Evolutionary conservation across 257 asterid genomes (phyloP).

Genomic region (Verbascum thapsus): DNA sequence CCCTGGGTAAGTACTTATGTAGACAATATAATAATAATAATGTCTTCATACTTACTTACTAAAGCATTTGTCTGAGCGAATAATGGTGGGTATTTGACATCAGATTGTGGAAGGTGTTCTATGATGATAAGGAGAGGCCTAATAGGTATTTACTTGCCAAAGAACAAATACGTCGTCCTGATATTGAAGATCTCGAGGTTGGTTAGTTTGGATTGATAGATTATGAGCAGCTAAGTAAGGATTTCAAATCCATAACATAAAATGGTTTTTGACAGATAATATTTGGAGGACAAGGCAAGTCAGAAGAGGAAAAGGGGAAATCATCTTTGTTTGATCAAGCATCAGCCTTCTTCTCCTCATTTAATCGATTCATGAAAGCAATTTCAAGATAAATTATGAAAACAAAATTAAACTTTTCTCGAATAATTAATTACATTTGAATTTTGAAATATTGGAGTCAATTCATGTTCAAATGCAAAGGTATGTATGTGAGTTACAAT

Average conservation of each 20-base stretch:
- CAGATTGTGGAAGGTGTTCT: constrained; percentile 95
- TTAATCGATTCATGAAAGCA: constrained; percentile 84
- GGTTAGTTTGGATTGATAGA: constrained; percentile 29
- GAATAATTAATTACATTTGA: too few species aligned
- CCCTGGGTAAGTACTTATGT: constrained; percentile 68
- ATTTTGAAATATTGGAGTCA: too few species aligned
- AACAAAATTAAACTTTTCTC: too few species aligned
- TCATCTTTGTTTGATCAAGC: constrained; percentile 79
- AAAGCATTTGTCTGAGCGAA: not conserved
- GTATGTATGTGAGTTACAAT: too few species aligned
- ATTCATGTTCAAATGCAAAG: too few species aligned
- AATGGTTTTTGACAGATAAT: constrained; percentile 54
- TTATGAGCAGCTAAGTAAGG: too few species aligned
- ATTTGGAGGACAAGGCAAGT: constrained; percentile 58
- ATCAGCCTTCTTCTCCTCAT: constrained; percentile 73
- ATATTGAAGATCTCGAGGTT: constrained; percentile 89
- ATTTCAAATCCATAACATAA: too few species aligned
- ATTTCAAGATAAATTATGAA: constrained; percentile 59
- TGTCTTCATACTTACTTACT: not conserved
- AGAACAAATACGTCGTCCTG: constrained; percentile 81
- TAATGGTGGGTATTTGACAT: constrained; percentile 3
- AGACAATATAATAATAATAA: not conserved
- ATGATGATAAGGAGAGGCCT: constrained; percentile 86
- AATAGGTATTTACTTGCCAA: constrained; percentile 83
- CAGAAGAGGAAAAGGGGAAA: constrained; percentile 41